A percentile compares a stretch with the other conserved stretches of the same genome.
Evolutionary conservation across 495 filamentous ascomycete genomes (phyloP).

Genomic region (Parathielavia hyrcaniae): DNA sequence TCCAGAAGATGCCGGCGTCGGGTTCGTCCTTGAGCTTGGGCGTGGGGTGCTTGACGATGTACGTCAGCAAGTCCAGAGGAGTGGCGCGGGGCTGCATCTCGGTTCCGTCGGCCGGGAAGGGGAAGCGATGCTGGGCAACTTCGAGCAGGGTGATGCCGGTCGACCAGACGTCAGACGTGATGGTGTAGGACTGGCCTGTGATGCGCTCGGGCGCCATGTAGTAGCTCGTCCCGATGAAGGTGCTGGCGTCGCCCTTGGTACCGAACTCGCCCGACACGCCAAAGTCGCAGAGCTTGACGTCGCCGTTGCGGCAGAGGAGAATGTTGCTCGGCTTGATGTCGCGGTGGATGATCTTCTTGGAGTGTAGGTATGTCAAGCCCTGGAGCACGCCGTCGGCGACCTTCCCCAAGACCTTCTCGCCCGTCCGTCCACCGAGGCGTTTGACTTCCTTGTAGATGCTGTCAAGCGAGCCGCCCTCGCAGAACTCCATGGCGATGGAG

Average conservation of each 20-base stretch:
- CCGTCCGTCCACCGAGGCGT: constrained; percentile 85
- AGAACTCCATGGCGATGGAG: constrained; percentile 98
- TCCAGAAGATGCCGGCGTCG: constrained; percentile 75
- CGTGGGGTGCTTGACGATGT: constrained; percentile 93
- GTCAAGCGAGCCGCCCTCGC: constrained; percentile 91
- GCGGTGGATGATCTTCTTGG: constrained; percentile 94
- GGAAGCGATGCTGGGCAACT: constrained; percentile 96
- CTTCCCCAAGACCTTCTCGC: constrained; percentile 97
- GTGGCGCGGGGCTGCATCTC: constrained; percentile 80
- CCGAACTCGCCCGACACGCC: constrained; percentile 96
- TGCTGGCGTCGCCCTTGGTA: constrained; percentile 96
- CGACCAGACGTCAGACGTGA: constrained; percentile 97
- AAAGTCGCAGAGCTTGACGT: constrained; percentile 97
- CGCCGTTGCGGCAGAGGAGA: constrained; percentile 81
- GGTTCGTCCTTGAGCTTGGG: constrained; percentile 95
- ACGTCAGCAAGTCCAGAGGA: constrained; percentile 89
- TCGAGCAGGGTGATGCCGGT: constrained; percentile 92
- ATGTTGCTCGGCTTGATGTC: constrained; percentile 99
- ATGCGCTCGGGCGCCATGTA: constrained; percentile 99
- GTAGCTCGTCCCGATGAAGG: constrained; percentile 96
- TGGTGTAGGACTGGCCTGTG: constrained; percentile 94
- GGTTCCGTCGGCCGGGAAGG: constrained; percentile 92
- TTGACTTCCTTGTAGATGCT: constrained; percentile 96
- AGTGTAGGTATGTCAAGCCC: constrained; percentile 92
- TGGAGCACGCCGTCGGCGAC: constrained; percentile 92